Percentiles rank a stretch among this genome's conserved stretches.
phyloP scores from a whole-genome alignment of 352 stramenopile species.

The Phytophthora brassicae region DNA sequence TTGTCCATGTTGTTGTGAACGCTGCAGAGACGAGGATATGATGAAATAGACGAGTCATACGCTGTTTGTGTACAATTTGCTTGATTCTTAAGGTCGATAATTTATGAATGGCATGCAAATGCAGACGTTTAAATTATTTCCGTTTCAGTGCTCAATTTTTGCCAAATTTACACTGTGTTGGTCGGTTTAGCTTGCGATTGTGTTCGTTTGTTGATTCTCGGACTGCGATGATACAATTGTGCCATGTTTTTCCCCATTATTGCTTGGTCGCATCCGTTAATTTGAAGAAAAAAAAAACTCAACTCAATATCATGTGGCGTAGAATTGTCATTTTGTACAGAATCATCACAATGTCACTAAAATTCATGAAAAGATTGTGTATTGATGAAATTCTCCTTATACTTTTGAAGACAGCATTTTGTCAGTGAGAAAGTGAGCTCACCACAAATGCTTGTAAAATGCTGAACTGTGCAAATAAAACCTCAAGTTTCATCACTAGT shows the following conservation, averaged over 20 bases:
- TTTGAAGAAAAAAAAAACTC: too few relatives aligned
- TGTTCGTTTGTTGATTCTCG: background rate
- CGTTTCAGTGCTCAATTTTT: background rate
- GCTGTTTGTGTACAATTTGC: background rate
- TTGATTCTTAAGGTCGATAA: conserved; percentile 1
- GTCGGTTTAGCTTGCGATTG: conserved; percentile 4
- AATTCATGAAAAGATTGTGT: background rate
- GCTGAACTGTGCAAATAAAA: background rate
- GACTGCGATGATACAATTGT: conserved; percentile 1
- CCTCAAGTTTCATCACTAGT: too few relatives aligned
- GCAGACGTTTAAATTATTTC: background rate
- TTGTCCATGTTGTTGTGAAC: conserved; percentile 1
- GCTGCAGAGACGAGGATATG: conserved; percentile 1
- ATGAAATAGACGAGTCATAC: conserved; percentile 2
- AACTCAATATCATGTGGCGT: too few relatives aligned
- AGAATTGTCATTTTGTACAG: background rate
- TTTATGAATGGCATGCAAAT: conserved; percentile 11
- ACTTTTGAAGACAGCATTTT: background rate
- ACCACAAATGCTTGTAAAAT: background rate
- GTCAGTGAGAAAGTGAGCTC: background rate
- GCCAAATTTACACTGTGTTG: background rate
- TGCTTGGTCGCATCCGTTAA: too few relatives aligned
- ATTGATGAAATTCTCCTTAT: conserved; percentile 1
- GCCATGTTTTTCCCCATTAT: too few relatives aligned
- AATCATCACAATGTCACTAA: too few relatives aligned